Evolutionary conservation across 2,329 filamentous ascomycete genomes (phyloP), one percentile per base, ranked within the genome.

Genomic region (Blumeria graminis): DNA sequence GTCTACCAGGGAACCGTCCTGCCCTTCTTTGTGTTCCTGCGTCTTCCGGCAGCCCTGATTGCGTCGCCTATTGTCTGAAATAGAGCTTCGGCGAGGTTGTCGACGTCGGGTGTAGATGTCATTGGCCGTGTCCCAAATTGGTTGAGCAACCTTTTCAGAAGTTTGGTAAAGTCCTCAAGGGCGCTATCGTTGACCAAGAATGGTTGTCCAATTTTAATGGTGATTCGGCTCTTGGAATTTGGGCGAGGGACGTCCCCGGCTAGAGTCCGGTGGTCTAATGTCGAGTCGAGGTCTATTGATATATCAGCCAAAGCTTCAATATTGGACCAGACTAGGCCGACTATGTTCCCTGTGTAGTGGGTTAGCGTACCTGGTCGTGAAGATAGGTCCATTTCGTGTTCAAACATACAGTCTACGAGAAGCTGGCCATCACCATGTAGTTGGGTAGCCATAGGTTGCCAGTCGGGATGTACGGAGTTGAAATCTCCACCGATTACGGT

Each of bases 401-500:
- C 45, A 32, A 32, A 28, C 16, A 32, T 50, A 18, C 45, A 50
- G 10, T 50, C 16, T n/a, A 50, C 5, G 18, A 48, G 28, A 18
- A 4, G 2, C 18, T 7, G 41, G 36, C 36, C 14, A 39, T 39
- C 36, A 39, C 36, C 36, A 39, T 53, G 32, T 10, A 22, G 50
- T 6, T 11, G 28, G 34, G 35, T 38, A 22, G 51, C 51, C 11
- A 18, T 13, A 0, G 35, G 51, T 39, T 54, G 16, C 33, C 51
- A 54, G 18, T 54, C 51, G n/a, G 5, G 35, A 18, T 39, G 16
- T 13, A 39, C 33, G 9, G 51, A 34, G 9, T 54, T 54, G n/a
- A 54, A 54, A 14, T 54, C n/a, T 54, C 51, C 34, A 13, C 33
- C 51, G 34, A 53, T 16, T 50, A 50, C 46, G 16, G 46, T 50